phyloP scores from a whole-genome alignment of 768 basidiomycete genomes.

The Boletus subcaerulescens region DNA sequence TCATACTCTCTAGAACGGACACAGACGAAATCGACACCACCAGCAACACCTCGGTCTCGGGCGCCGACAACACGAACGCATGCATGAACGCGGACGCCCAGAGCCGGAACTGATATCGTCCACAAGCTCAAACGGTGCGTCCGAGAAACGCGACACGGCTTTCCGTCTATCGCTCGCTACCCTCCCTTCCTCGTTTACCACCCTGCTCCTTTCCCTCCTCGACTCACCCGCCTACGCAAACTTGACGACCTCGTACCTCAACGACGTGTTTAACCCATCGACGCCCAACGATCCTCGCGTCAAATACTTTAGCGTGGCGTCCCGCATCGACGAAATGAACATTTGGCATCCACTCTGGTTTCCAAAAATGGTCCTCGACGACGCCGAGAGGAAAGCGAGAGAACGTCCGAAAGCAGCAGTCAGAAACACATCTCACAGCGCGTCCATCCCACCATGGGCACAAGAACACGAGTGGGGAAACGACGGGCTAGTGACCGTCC shows the following conservation, averaged over 20 bases:
- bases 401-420: slow-evolving; percentile 36
- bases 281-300: slow-evolving; percentile 79
- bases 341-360: slow-evolving; percentile 97
- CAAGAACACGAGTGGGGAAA: slow-evolving; percentile 71
- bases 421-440: slow-evolving; percentile 1
- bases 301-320: slow-evolving; percentile 90
- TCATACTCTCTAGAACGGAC: slow-evolving; percentile 3
- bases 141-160: slow-evolving; percentile 31
- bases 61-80: slow-evolving; percentile 39
- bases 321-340: slow-evolving; percentile 59
- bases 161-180: slow-evolving; percentile 53
- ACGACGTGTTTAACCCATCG: slow-evolving; percentile 74
- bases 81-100: not conserved
- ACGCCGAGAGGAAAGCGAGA: slow-evolving; percentile 64
- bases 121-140: not conserved
- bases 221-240: slow-evolving; percentile 98
- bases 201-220: slow-evolving; percentile 80
- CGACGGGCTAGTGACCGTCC: slow-evolving; percentile 89
- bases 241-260: slow-evolving; percentile 81
- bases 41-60: slow-evolving; percentile 94
- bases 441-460: slow-evolving; percentile 42
- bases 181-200: slow-evolving; percentile 81
- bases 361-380: slow-evolving; percentile 91
- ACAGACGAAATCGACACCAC: slow-evolving; percentile 16
- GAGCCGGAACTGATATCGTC: not conserved